Base-by-base conservation (phyloP, 2,329 filamentous ascomycete genomes). In the Claviceps cyperi region DNA sequence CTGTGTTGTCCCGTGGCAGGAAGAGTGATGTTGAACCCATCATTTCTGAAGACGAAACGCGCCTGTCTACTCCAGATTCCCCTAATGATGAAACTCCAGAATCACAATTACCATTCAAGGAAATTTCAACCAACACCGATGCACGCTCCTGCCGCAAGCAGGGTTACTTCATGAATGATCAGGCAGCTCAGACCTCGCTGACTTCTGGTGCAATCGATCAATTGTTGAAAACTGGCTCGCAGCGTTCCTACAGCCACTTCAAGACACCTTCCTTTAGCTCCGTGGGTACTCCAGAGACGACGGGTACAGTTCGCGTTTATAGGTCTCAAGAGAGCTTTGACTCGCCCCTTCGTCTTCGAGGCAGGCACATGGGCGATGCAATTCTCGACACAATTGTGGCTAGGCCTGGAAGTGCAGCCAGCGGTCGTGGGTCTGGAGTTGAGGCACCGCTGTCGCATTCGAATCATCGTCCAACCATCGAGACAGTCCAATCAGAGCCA, bases 381-480 rank as follows among this genome's bases (percentile, higher is more conserved):
- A 57, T 63, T 1, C 61, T 68, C 11, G 71, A 72, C 15, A 55
- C 60, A 17, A 54, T 64, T 28, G 28, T 63, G 9, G 71, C 66
- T 53, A 77, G 88, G 56, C 87, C 88, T 37, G 76, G 76, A 39
- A 96, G 88, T 64, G 76, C 86, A 41, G 72, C 78, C 38, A 95
- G 89, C 64, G 74, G 76, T 44, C 77, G 65, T 32, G 62, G 59
- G 37, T 67, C 67, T 11, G 53, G 65, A 2, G 64, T 67, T 37
- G 64, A 68, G 32, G 62, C 69, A 70, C 88, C 88, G 38, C 89
- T 89, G 35, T 72, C 96, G 52, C 91, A 90, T 40, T 58, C 73
- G 13, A 90, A 96, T 63, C 89, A 95, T 64, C 86, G 80, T 57
- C 80, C 92, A 66, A 82, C 77, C 51, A 95, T 96, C 57, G 83